Percentiles rank a stretch among this genome's conserved stretches.
Conservation (phyloP, 2,329 filamentous ascomycete species). For the Calonectria multiphialidica region DNA sequence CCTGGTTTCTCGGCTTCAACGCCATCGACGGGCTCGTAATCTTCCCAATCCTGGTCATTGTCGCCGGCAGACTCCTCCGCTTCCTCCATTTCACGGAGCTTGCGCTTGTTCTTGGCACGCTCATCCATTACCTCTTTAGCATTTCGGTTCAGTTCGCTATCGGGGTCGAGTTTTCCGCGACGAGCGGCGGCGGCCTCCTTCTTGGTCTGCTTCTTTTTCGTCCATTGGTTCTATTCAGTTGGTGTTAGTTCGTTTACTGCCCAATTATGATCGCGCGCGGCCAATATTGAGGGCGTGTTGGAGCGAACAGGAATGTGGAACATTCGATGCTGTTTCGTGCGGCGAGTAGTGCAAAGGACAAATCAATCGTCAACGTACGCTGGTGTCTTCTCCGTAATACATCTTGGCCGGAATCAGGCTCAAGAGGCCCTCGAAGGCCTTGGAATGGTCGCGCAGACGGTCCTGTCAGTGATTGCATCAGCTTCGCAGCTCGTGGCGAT, state of each 20-base stretch:
- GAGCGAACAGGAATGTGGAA: not conserved
- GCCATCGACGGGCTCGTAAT: slow-evolving; percentile 61
- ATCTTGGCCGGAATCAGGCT: slow-evolving; percentile 91
- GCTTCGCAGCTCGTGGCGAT: slow-evolving; percentile 29
- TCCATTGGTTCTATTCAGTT: slow-evolving; percentile 83
- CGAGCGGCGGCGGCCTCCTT: slow-evolving; percentile 86
- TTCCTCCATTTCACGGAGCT: slow-evolving; percentile 74
- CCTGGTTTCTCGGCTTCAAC: slow-evolving; percentile 72
- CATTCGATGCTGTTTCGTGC: slow-evolving; percentile 7
- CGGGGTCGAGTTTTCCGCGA: slow-evolving; percentile 90
- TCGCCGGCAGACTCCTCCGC: slow-evolving; percentile 53
- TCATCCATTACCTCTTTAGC: slow-evolving; percentile 96
- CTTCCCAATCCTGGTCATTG: slow-evolving; percentile 60
- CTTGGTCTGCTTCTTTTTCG: slow-evolving; percentile 95
- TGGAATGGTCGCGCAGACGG: slow-evolving; percentile 69
- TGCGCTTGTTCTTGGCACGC: slow-evolving; percentile 80
- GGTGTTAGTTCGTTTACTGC: slow-evolving; percentile 29
- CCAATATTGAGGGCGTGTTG: no score
- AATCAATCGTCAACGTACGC: slow-evolving; percentile 67
- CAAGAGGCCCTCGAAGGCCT: slow-evolving; percentile 88
- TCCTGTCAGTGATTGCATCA: slow-evolving; percentile 55
- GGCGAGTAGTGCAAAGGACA: slow-evolving; percentile 15
- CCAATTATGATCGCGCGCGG: not conserved
- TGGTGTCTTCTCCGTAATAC: slow-evolving; percentile 89
- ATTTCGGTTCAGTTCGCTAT: slow-evolving; percentile 81